Base-by-base conservation (phyloP, 305 asterid genomes). In the Ilex paraguariensis region DNA sequence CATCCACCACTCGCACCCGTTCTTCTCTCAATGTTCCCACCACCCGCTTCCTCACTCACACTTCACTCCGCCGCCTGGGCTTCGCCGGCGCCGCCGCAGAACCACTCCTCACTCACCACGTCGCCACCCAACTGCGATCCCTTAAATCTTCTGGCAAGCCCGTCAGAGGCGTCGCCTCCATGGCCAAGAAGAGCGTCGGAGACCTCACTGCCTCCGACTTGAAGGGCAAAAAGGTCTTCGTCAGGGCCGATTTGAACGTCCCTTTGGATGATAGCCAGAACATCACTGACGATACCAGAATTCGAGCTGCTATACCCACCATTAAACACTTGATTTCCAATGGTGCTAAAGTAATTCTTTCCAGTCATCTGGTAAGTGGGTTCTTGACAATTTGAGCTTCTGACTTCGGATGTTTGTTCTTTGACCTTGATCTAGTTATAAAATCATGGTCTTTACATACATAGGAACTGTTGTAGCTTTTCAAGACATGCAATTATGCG, bases 131-230 rank as follows among this genome's bases (percentile, higher is more conserved):
- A 80, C 84, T 83, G 64, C 85, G 82, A 71, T 82, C 90, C 6
- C 52, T 84, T 54, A 67, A 64, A 45, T 60, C 72, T 21, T 56
- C 78, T 9, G 64, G 69, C 16, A 81, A 75, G 65, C 90, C 92
- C 10, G 54, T 79, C 15, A 73, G 84, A 59, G 82, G 78, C 14
- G 83, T 77, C 54, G 74, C 75, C 30, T 69, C 88, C 71, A 84
- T 79, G 89, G 85, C 81, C 7, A 88, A 86, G 79, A 88, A 79
- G 82, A 86, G 96, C 74, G 95, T 88, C 5, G 96, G 90, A 7
- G 92, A 82, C 76, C 84, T 88, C 56, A 58, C 69, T 2, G 80
- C 74, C 0, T 71, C 84, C 0, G 95, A 89, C 0, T 84, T 89
- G 65, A 84, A 88, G 84, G 96, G 96, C 21, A 86, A 85, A 68